Percentiles rank a stretch among this genome's conserved stretches.
Conservation (phyloP, 73 alveolate species). For the Tetrahymena malaccensis region DNA sequence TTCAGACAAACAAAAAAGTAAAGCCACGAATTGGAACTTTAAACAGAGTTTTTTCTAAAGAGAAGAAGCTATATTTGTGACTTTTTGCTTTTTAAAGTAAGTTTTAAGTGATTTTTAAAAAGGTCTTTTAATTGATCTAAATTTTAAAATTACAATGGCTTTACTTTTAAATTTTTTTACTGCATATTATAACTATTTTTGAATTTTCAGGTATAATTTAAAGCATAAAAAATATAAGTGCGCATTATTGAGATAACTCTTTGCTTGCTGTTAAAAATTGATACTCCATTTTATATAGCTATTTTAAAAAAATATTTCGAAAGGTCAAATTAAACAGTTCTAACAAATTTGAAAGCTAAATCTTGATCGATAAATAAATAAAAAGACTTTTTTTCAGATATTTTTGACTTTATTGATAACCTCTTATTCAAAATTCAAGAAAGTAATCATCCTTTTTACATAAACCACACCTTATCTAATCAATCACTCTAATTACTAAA, state of each 20-base stretch:
- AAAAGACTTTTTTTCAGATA: background rate
- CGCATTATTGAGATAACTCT: background rate
- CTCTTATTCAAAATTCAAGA: background rate
- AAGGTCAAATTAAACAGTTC: background rate
- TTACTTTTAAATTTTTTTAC: background rate
- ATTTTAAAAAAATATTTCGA: no score
- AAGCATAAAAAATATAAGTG: no score
- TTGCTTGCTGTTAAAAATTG: background rate
- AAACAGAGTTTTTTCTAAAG: background rate
- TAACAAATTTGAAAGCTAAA: background rate
- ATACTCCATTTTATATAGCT: background rate
- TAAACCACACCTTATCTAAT: background rate
- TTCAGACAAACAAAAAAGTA: background rate
- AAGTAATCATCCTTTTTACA: background rate
- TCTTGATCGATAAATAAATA: background rate
- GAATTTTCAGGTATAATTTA: no score
- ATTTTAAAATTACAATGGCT: background rate
- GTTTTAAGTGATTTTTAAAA: background rate
- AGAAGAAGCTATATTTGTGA: no score
- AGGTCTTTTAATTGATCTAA: background rate
- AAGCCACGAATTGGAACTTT: background rate
- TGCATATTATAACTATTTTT: background rate
- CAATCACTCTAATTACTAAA: background rate
- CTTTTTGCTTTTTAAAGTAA: background rate
- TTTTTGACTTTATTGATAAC: background rate